Evolutionary conservation across 345 rosid species (phyloP), one percentile per base, ranked within the genome.

Genomic region (Eucalyptus cloeziana): DNA sequence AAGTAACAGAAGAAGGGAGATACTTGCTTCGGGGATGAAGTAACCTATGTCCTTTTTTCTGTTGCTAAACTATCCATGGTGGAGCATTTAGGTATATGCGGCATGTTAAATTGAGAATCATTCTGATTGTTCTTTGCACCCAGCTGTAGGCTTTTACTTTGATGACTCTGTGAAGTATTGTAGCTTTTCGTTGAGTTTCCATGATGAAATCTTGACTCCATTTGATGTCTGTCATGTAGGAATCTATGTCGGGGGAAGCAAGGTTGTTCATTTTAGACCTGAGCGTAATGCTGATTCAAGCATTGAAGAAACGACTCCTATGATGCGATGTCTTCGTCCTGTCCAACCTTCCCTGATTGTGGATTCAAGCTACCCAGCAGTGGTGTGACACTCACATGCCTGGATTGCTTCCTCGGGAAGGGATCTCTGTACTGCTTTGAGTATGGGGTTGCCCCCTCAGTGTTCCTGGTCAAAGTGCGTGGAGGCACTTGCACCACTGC

Each of bases 401-500:
- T 98, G 56, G 98, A 98, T 91, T 98, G 99, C 88, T 98, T 98
- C 92, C 95, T 96, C 25, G 81, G 95, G 88, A 96, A 93, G 8
- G 99, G 99, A 80, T 94, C 95, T 58, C 93, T 96, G 44, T 95
- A 97, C 92, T 92, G 95, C 92, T 98, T 98, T 30, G 96, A 94
- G 89, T 97, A 97, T 54, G 96, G 94, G 80, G 98, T 95, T 50
- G 89, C 93, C 71, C 96, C 98, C 10, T 91, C 97, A 1, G 88
- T 95, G 51, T 98, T 98, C 91, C 93, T 97, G 49, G 92, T 97
- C 79, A 97, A 95, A 93, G 51, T 97, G 76, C 96, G 98, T 1
- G 96, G 99, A 27, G 99, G 99, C 86, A 98, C 99, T 1, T 98
- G 99, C 95, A 94, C 99, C 27, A 98, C 97, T 3, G 98, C 99